phyloP scores from a whole-genome alignment of 2,329 filamentous ascomycete genomes.

The Gnomoniopsis sp. region DNA sequence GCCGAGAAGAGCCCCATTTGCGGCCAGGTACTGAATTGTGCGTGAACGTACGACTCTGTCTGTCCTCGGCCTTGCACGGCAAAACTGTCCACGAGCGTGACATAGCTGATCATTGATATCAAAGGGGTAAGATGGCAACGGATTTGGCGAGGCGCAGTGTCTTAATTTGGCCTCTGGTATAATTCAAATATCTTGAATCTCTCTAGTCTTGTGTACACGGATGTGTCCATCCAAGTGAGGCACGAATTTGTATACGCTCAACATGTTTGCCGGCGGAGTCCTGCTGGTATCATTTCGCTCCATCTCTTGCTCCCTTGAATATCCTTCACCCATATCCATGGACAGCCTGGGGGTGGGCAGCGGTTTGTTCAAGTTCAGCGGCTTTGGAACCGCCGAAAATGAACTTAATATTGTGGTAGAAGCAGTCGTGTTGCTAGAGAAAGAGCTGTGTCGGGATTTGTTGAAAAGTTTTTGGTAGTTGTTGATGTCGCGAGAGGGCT shows the following conservation, averaged over 20 bases:
- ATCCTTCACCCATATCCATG: conserved; percentile 13
- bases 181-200: neutral
- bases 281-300: neutral
- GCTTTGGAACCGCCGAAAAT: neutral
- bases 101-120: neutral
- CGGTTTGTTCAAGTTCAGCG: conserved; percentile 7
- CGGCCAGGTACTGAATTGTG: neutral
- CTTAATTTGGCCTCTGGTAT: neutral
- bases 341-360: conserved; percentile 7
- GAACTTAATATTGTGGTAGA: neutral
- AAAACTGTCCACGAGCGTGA: neutral
- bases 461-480: neutral
- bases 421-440: neutral
- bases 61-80: too few species aligned
- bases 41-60: too few species aligned
- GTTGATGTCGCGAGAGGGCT: neutral
- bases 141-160: neutral
- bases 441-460: neutral
- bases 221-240: conserved; percentile 20
- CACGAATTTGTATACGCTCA: conserved; percentile 19
- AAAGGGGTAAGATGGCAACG: neutral
- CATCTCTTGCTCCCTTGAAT: neutral
- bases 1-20: neutral
- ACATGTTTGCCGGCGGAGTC: neutral
- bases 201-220: conserved; percentile 16